Base-by-base conservation (phyloP, 352 stramenopile species). In the Phytophthora palmivora region DNA sequence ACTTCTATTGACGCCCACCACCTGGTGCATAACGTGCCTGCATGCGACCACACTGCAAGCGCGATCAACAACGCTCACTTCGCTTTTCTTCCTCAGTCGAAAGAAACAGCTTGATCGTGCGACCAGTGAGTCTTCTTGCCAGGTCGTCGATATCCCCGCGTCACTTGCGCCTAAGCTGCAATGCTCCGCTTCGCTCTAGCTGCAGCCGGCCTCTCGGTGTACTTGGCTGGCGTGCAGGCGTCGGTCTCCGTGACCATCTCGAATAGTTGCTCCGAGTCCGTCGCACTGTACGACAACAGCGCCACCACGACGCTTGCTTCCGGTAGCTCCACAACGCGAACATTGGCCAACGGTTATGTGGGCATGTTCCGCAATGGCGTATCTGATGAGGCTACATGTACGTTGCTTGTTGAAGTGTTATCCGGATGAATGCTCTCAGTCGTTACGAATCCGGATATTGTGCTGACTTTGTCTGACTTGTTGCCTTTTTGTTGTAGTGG, bases 241-340 rank as follows among this genome's bases (percentile, higher is more conserved):
- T 76, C 68, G 18, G 57, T 73, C 34, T 76, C 65, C 4, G 69
- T 81, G 19, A 74, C 61, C 39, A 81, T 79, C 48, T 64, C 67
- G 33, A 82, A 82, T 57, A 73, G 61, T 22, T 82, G 73, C 67
- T 78, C 73, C 21, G 68, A 76, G 47, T 79, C 58, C 24, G 61
- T 90, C 39, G 51, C 74, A 28, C 59, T 90, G 2, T 90, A 77
- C 56, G 81, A 90, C 70, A 90, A 90, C 76, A 72, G 56, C 43
- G 75, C 58, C 24, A 72, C 64, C 18, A 64, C 58, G 16, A 58
- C 74, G 16, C 63, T 90, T 19, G 65, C 70, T 0, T 62, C n/a
- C 4, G 74, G 77, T 8, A 68, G 63, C 21, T 68, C 67, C 10
- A 79, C 70, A 9, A 79, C 68, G 26, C 71, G 74, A 10, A 71